phyloP scores from a whole-genome alignment of 2,329 filamentous ascomycete genomes.

The Fusarium nelsonii region DNA sequence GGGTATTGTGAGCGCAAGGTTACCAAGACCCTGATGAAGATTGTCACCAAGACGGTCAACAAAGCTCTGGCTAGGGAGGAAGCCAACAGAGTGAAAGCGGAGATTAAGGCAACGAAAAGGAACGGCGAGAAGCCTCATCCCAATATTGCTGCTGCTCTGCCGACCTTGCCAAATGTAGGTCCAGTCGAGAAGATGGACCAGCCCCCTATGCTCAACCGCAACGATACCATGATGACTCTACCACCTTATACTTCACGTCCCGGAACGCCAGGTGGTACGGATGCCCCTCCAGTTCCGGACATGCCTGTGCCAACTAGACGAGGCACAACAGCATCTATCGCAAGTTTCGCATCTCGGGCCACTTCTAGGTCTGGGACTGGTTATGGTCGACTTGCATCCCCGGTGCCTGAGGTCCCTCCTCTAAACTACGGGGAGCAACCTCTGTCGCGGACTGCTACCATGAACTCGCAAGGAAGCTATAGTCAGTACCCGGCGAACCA shows the following conservation, averaged over 20 bases:
- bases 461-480: slow-evolving; percentile 53
- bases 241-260: slow-evolving; percentile 73
- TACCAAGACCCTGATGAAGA: slow-evolving; percentile 84
- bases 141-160: slow-evolving; percentile 75
- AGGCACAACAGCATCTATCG: slow-evolving; percentile 67
- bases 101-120: slow-evolving; percentile 64
- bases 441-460: slow-evolving; percentile 54
- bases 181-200: slow-evolving; percentile 60
- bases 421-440: slow-evolving; percentile 43
- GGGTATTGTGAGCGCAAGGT: slow-evolving; percentile 94
- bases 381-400: slow-evolving; percentile 56
- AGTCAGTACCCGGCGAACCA: slow-evolving; percentile 37
- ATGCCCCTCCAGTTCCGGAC: slow-evolving; percentile 65
- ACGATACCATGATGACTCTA: slow-evolving; percentile 71
- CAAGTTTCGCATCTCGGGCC: slow-evolving; percentile 74
- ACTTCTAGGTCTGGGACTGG: slow-evolving; percentile 70
- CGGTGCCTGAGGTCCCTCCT: slow-evolving; percentile 53
- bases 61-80: slow-evolving; percentile 87
- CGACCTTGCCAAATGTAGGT: slow-evolving; percentile 63
- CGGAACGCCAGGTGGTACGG: slow-evolving; percentile 65
- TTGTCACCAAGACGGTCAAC: slow-evolving; percentile 88
- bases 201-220: slow-evolving; percentile 69
- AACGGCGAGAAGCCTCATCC: slow-evolving; percentile 63
- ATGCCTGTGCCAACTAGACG: slow-evolving; percentile 61
- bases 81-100: slow-evolving; percentile 66